These are phyloP conservation scores for Sedum album DNA, from an alignment of 164 flowering plant species.

Conservation along the genomic window DNA sequence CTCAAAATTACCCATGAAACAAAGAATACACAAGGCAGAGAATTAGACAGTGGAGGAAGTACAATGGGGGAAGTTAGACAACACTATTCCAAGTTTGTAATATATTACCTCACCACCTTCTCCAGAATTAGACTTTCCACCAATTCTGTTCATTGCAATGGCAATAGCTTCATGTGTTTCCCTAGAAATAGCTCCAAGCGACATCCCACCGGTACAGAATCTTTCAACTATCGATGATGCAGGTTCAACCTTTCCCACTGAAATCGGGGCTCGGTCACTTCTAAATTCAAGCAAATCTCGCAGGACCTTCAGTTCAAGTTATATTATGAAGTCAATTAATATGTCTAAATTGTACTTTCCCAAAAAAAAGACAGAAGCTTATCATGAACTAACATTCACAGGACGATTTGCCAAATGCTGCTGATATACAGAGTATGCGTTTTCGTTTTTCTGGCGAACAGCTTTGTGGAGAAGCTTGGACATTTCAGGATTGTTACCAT, in stretches of 20 bases:
- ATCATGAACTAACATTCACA: conserved; percentile 64
- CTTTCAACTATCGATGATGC: conserved; percentile 84
- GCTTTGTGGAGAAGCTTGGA: conserved; percentile 98
- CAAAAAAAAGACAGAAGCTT: too few species aligned
- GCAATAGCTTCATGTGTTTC: conserved; percentile 99
- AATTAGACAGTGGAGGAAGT: too few species aligned
- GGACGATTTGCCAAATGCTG: conserved; percentile 98
- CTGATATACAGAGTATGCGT: conserved; percentile 84
- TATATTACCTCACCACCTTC: conserved; percentile 98
- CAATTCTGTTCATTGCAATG: conserved; percentile 94
- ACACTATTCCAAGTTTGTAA: neutral
- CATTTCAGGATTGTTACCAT: conserved; percentile 99
- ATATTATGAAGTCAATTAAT: neutral
- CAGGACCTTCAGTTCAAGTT: neutral
- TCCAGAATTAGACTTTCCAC: conserved; percentile 97
- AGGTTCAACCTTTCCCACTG: conserved; percentile 92
- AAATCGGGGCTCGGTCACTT: conserved; percentile 85
- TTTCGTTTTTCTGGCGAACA: conserved; percentile 85
- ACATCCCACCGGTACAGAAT: conserved; percentile 99
- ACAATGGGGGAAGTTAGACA: neutral
- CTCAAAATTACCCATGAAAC: neutral
- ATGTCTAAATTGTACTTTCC: neutral
- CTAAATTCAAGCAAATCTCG: conserved; percentile 76
- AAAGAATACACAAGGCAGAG: neutral
- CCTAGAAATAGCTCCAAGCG: conserved; percentile 97